Evolutionary conservation across 805 yeast genomes (phyloP), one percentile per base, ranked within the genome.

Genomic region (Saturnispora galanensis): DNA sequence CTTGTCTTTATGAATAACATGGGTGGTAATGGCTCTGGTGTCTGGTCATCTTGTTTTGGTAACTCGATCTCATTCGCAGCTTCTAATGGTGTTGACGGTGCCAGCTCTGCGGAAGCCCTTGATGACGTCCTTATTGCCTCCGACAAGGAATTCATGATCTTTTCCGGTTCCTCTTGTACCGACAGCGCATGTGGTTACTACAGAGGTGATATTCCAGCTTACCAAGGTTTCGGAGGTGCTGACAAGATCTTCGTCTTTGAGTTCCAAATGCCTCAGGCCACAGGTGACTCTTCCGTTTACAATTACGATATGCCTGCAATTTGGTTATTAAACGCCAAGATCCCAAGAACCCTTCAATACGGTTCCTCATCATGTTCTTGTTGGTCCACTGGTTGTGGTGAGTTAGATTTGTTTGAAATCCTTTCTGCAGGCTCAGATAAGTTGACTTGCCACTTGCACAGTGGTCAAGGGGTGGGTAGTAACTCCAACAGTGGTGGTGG

Each of bases 331-430:
- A 81, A 82, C 52, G 81, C 85, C 29, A 72, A 77, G 52, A 80
- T 82, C 47, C 82, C 98, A 68, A 86, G 98, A 75, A 89, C 97
- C 54, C 68, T 81, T 59, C 97, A 93, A 70, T 93, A 93, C 68
- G 97, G 97, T 64, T 70, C 70, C 49, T 63, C 80, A 21, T 62
- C 75, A 16, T 93, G 97, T 73, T 87, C 97, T 32, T 93, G 98
- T 76, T 93, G 98, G 98, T 57, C 76, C 44, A 74, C 95, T 45
- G 97, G 97, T 50, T 93, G 98, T 70, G 98, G 98, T 71, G 98
- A 93, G 73, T 73, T 93, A 58, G 98, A 93, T 68, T 72, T 88
- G 58, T 93, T 90, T 59, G 98, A 93, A 76, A 74, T 90, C 55
- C 75, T 93, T 55, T 69, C 79, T 50, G 54, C 83, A 31, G 96